Evolutionary conservation across 2,329 filamentous ascomycete genomes (phyloP).

Genomic region (Malbranchea zuffiana): DNA sequence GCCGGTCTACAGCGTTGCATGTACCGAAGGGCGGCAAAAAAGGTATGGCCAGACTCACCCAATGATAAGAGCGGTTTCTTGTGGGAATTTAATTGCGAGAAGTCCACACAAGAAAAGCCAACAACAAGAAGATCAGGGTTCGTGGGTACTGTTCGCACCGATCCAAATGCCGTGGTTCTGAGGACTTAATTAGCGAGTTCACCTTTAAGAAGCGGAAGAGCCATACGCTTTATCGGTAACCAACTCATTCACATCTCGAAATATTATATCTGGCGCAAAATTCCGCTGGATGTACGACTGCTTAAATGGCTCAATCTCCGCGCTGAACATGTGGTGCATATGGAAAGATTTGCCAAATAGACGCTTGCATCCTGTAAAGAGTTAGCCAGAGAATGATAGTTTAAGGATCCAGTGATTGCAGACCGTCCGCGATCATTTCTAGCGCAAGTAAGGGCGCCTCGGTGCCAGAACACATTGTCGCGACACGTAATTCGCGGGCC

Average conservation of each 20-base stretch:
- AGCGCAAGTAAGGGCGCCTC: conserved; percentile 62
- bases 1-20: conserved; percentile 45
- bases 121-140: conserved; percentile 56
- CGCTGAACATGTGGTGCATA: conserved; percentile 49
- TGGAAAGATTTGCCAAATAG: conserved; percentile 29
- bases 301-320: conserved; percentile 54
- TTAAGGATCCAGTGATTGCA: conserved; percentile 11
- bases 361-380: conserved; percentile 24
- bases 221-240: conserved; percentile 41
- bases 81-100: conserved; percentile 53
- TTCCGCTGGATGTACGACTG: conserved; percentile 55
- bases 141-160: conserved; percentile 44
- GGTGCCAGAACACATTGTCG: conserved; percentile 68
- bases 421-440: conserved; percentile 43
- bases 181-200: conserved; percentile 9
- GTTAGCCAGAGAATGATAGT: conserved; percentile 1
- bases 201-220: neutral
- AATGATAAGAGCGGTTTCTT: conserved; percentile 42
- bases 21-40: conserved; percentile 51
- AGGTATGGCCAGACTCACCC: conserved; percentile 57
- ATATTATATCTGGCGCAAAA: conserved; percentile 42
- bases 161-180: conserved; percentile 58
- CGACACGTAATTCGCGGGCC: conserved; percentile 42
- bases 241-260: conserved; percentile 50
- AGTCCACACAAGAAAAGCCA: conserved; percentile 67